A percentile compares a stretch with the other conserved stretches of the same genome.
Evolutionary conservation across 805 yeast species (phyloP).

Genomic region (Metschnikowia kofuensis): DNA sequence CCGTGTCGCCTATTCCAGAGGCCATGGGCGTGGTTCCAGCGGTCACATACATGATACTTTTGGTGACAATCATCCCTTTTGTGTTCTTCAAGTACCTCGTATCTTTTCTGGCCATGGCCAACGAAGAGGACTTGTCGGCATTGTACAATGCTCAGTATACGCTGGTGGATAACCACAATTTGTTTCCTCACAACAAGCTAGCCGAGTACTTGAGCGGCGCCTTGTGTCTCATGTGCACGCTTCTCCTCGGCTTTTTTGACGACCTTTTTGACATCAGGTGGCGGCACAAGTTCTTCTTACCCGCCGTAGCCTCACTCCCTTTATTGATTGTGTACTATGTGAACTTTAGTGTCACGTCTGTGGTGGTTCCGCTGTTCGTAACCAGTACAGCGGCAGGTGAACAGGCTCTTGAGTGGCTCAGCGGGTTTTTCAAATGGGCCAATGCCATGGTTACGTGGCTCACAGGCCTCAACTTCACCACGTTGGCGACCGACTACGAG

Average conservation of each 20-base stretch:
- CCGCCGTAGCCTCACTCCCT: conserved; percentile 93
- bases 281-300: conserved; percentile 95
- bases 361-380: conserved; percentile 74
- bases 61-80: conserved; percentile 86
- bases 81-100: conserved; percentile 72
- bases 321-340: conserved; percentile 86
- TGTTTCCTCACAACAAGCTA: conserved; percentile 78
- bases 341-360: conserved; percentile 88
- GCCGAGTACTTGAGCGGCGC: conserved; percentile 85
- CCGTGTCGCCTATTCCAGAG: conserved; percentile 68
- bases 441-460: conserved; percentile 30
- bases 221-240: conserved; percentile 77
- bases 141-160: conserved; percentile 35
- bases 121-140: conserved; percentile 31
- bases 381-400: conserved; percentile 33
- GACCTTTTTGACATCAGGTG: conserved; percentile 94
- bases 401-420: conserved; percentile 19
- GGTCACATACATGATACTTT: conserved; percentile 70
- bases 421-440: conserved; percentile 23
- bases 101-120: conserved; percentile 37
- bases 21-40: conserved; percentile 91
- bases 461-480: conserved; percentile 39
- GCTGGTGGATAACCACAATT: conserved; percentile 26
- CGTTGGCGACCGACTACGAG: conserved; percentile 32
- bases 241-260: conserved; percentile 85